Percentiles rank a stretch among this genome's conserved stretches.
Evolutionary conservation across 139 green algal genomes (phyloP).

Genomic region (Nannochloris sp.): DNA sequence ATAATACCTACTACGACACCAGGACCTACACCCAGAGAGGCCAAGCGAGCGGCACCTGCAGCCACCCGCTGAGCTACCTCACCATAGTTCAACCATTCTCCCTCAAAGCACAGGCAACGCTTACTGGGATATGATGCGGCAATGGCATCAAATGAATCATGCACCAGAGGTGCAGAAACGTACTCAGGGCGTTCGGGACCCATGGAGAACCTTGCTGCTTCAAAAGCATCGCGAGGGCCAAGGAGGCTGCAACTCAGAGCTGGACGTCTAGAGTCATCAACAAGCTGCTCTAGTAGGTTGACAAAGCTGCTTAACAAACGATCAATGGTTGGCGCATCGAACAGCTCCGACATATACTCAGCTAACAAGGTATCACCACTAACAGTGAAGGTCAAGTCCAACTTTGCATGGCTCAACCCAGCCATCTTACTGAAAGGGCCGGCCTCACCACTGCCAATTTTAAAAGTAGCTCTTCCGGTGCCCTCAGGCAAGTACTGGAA

Average conservation of each 20-base stretch:
- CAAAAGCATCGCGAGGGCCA: too few relatives aligned
- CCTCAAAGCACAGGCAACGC: background rate
- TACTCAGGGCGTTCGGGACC: background rate
- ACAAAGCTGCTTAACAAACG: background rate
- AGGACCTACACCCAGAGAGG: background rate
- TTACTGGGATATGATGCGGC: background rate
- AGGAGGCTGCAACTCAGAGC: too few relatives aligned
- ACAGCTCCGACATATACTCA: background rate
- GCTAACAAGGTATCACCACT: background rate
- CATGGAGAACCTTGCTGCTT: too few relatives aligned
- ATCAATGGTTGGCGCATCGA: background rate
- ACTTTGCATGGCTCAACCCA: too few relatives aligned
- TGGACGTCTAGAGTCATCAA: too few relatives aligned
- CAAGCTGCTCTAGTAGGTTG: background rate
- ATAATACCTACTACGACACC: conserved; percentile 20
- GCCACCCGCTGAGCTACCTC: background rate
- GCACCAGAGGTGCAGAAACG: background rate
- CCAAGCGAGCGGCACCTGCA: background rate
- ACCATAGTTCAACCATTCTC: background rate
- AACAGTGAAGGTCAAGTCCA: background rate
- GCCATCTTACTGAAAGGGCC: too few relatives aligned
- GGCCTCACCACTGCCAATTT: too few relatives aligned
- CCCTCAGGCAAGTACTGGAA: too few relatives aligned
- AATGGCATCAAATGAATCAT: background rate
- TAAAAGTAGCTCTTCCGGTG: too few relatives aligned